phyloP scores from a whole-genome alignment of 1,284 basidiomycete genomes.

The Hypsizygus ulmarius region DNA sequence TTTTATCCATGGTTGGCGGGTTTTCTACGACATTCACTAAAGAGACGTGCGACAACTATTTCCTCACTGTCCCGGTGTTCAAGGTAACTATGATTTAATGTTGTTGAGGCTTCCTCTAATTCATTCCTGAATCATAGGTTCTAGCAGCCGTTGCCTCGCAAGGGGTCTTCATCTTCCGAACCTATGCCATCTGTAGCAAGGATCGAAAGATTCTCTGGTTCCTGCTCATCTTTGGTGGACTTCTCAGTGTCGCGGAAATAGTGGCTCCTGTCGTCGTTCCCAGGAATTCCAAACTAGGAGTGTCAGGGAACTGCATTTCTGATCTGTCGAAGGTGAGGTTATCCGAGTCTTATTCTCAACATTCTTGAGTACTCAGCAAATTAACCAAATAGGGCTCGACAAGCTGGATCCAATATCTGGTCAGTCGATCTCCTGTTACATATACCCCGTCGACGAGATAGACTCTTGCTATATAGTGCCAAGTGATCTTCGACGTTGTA shows the following conservation, averaged over 20 bases:
- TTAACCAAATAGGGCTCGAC: constrained; percentile 17
- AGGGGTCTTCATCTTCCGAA: constrained; percentile 20
- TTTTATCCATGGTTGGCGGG: constrained; percentile 17
- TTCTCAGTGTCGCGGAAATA: constrained; percentile 17
- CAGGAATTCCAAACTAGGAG: constrained; percentile 16
- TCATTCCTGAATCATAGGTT: constrained; percentile 10
- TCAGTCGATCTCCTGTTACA: background rate
- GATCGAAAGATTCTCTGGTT: constrained; percentile 14
- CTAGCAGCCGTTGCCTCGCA: constrained; percentile 20
- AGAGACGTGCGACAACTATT: constrained; percentile 13
- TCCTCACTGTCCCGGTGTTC: constrained; percentile 16
- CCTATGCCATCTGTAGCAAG: constrained; percentile 19
- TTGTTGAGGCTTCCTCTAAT: background rate
- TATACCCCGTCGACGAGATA: background rate
- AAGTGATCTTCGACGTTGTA: constrained; percentile 19
- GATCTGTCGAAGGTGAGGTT: constrained; percentile 17
- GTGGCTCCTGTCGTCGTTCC: constrained; percentile 20
- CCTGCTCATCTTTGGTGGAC: constrained; percentile 18
- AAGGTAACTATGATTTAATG: constrained; percentile 6
- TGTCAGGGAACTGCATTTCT: constrained; percentile 19
- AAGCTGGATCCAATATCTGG: constrained; percentile 21
- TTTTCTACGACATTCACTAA: constrained; percentile 17
- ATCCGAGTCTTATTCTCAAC: background rate
- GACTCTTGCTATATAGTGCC: constrained; percentile 10
- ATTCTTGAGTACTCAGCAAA: background rate